phyloP scores from a whole-genome alignment of 495 filamentous ascomycete genomes.

The Neohortaea acidophila region DNA sequence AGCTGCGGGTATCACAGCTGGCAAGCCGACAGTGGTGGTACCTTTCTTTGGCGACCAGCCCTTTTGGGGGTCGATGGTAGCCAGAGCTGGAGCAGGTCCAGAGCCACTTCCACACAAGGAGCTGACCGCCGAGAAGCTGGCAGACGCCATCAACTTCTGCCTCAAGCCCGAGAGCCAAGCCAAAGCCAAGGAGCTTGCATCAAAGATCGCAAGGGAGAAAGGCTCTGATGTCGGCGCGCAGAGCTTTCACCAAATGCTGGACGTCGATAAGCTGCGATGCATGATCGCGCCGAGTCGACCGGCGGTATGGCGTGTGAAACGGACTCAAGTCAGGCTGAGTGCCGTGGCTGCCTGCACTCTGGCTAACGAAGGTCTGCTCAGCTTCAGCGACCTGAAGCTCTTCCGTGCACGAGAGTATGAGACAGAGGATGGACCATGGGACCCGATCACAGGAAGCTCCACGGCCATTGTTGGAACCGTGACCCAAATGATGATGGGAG shows the following conservation, averaged over 20 bases:
- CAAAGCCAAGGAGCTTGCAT: conserved; percentile 24
- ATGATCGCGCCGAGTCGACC: conserved; percentile 20
- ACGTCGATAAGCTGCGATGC: conserved; percentile 27
- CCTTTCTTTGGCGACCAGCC: conserved; percentile 54
- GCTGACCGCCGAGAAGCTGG: conserved; percentile 30
- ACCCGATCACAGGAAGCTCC: conserved; percentile 34
- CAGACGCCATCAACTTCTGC: conserved; percentile 28
- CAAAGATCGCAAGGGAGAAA: conserved; percentile 29
- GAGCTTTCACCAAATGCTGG: conserved; percentile 28
- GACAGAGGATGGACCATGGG: conserved; percentile 30
- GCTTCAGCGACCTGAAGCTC: conserved; percentile 28
- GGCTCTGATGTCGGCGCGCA: conserved; percentile 26
- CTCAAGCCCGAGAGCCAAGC: conserved; percentile 26
- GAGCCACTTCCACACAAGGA: conserved; percentile 32
- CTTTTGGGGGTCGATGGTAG: conserved; percentile 44
- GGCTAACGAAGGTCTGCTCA: conserved; percentile 25
- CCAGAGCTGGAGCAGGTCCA: conserved; percentile 36
- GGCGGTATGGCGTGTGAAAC: conserved; percentile 28
- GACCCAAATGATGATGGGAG: conserved; percentile 58
- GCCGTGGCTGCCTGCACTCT: conserved; percentile 28
- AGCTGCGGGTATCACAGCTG: conserved; percentile 42
- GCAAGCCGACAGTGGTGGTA: conserved; percentile 44
- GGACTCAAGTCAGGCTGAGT: conserved; percentile 26
- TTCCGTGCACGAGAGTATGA: conserved; percentile 28
- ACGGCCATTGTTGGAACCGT: conserved; percentile 62